Evolutionary conservation across 345 rosid species (phyloP).

Genomic region (Lumnitzera littorea): DNA sequence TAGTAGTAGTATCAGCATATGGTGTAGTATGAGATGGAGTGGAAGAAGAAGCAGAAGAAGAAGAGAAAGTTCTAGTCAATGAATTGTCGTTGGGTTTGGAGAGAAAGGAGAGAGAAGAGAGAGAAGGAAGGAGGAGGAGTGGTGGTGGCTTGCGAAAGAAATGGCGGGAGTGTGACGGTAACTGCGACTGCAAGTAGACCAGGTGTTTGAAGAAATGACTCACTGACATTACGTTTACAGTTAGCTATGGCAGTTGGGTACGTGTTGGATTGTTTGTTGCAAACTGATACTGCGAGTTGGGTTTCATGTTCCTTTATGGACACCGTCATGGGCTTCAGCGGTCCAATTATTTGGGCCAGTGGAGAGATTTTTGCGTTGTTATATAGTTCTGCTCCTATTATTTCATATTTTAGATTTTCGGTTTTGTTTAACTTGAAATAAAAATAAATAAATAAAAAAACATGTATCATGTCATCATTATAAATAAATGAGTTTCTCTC

Average conservation of each 20-base stretch:
- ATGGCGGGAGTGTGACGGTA: constrained; percentile 27
- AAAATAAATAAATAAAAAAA: too few relatives aligned
- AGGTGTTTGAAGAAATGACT: constrained; percentile 63
- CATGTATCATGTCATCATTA: too few relatives aligned
- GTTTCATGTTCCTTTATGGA: too few relatives aligned
- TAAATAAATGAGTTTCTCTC: too few relatives aligned
- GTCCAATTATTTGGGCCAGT: too few relatives aligned
- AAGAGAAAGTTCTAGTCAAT: neutral
- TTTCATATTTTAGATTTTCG: too few relatives aligned
- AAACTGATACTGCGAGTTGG: too few relatives aligned
- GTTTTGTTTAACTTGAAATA: too few relatives aligned
- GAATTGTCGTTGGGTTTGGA: neutral
- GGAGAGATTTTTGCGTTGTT: too few relatives aligned
- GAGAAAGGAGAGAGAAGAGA: constrained; percentile 7
- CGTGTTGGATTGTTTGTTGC: neutral
- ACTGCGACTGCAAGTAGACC: constrained; percentile 23
- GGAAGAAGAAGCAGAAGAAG: neutral
- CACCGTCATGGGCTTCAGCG: too few relatives aligned
- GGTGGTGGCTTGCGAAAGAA: constrained; percentile 7
- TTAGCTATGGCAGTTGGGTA: neutral
- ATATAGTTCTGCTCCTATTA: too few relatives aligned
- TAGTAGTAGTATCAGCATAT: constrained; percentile 5
- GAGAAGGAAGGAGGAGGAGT: constrained; percentile 1
- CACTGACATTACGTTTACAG: constrained; percentile 24
- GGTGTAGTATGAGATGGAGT: constrained; percentile 6